These are phyloP conservation scores for Murraya paniculata DNA, from an alignment of 345 rosid genomes.

Conservation along the genomic window DNA sequence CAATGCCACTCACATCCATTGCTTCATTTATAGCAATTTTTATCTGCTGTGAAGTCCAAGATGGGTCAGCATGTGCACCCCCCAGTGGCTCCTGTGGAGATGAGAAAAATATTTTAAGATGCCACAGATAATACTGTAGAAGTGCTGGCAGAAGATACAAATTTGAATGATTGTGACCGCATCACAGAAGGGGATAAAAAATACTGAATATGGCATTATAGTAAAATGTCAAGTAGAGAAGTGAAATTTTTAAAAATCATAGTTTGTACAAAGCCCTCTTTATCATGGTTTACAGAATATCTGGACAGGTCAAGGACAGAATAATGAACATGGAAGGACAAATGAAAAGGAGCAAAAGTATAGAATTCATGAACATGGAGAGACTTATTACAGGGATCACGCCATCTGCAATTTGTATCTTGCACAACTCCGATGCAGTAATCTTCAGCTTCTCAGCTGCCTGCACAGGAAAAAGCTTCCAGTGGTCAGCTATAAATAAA, in stretches of 20 bases:
- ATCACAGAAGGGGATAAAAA: background rate
- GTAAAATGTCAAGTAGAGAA: conserved; percentile 7
- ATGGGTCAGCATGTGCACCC: conserved; percentile 90
- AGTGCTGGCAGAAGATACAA: conserved; percentile 10
- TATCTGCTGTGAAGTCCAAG: conserved; percentile 87
- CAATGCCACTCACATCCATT: conserved; percentile 63
- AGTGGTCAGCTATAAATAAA: conserved; percentile 13
- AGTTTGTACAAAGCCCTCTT: background rate
- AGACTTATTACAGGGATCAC: conserved; percentile 64
- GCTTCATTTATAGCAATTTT: conserved; percentile 71
- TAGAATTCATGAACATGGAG: conserved; percentile 12
- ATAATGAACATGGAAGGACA: background rate
- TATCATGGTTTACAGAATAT: background rate
- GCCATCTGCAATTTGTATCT: conserved; percentile 80
- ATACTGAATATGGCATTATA: background rate
- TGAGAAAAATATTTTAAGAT: conserved; percentile 13
- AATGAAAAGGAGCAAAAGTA: background rate
- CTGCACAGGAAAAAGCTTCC: conserved; percentile 39
- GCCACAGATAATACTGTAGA: conserved; percentile 9
- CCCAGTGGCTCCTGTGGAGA: conserved; percentile 83
- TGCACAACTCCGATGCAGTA: conserved; percentile 70
- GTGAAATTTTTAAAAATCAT: background rate
- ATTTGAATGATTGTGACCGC: background rate
- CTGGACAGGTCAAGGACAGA: background rate
- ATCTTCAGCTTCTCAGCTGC: conserved; percentile 93